A percentile compares a stretch with the other conserved stretches of the same genome.
phyloP scores from a whole-genome alignment of 768 basidiomycete species.

The Strobilomyces dryophilus region DNA sequence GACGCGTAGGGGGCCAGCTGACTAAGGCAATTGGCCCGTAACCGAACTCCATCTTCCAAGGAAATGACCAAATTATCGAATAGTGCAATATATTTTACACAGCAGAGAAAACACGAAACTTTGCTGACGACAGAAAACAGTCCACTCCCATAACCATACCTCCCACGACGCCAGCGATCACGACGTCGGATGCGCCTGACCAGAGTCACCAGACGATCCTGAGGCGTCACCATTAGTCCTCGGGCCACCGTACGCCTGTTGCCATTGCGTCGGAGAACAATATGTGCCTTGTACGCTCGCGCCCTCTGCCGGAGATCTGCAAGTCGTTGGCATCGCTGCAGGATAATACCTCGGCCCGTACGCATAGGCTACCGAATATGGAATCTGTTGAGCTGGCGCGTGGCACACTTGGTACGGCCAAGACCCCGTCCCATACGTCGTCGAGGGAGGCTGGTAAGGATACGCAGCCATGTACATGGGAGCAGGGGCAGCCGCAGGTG shows the following conservation, averaged over 20 bases:
- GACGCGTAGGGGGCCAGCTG: neutral
- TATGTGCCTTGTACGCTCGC: slow-evolving; percentile 23
- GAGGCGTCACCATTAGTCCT: slow-evolving; percentile 34
- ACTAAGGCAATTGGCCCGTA: neutral
- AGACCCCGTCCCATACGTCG: slow-evolving; percentile 22
- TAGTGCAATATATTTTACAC: slow-evolving; percentile 21
- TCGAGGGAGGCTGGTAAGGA: slow-evolving; percentile 17
- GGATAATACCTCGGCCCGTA: slow-evolving; percentile 23
- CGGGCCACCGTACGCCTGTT: slow-evolving; percentile 34
- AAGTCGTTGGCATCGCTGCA: slow-evolving; percentile 6
- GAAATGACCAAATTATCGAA: slow-evolving; percentile 8
- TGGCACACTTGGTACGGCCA: slow-evolving; percentile 33
- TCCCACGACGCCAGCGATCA: neutral
- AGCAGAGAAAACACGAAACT: slow-evolving; percentile 9
- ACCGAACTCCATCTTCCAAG: neutral
- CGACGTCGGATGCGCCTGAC: slow-evolving; percentile 7
- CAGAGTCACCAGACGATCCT: slow-evolving; percentile 26
- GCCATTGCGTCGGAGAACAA: slow-evolving; percentile 32
- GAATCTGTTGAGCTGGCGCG: slow-evolving; percentile 10
- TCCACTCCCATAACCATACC: slow-evolving; percentile 1
- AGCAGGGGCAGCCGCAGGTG: slow-evolving; percentile 11
- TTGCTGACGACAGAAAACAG: slow-evolving; percentile 3
- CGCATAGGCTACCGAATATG: slow-evolving; percentile 20
- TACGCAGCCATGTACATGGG: slow-evolving; percentile 21
- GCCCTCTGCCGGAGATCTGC: slow-evolving; percentile 13